phyloP scores from a whole-genome alignment of 1,284 basidiomycete species.

The Trichosporon sp. region DNA sequence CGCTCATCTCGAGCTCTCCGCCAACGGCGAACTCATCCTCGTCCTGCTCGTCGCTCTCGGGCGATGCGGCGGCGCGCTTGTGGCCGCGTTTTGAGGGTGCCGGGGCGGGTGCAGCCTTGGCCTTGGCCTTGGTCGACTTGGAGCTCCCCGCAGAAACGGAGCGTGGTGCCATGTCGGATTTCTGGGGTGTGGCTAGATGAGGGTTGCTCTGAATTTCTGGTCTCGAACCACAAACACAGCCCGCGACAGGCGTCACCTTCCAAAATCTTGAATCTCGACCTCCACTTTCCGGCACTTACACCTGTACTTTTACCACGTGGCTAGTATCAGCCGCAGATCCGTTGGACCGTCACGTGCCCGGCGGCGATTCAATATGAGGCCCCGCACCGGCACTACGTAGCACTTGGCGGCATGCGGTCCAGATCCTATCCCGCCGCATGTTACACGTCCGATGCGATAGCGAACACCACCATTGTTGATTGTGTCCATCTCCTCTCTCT shows the following conservation, averaged over 20 bases:
- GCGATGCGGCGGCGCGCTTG: slow-evolving; percentile 16
- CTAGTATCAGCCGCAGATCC: neutral
- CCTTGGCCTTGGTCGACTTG: slow-evolving; percentile 8
- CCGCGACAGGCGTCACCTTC: slow-evolving; percentile 1
- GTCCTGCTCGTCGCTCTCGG: slow-evolving; percentile 17
- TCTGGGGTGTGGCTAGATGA: neutral
- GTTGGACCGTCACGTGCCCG: slow-evolving; percentile 3
- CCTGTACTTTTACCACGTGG: slow-evolving; percentile 3
- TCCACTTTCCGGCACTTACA: slow-evolving; percentile 4
- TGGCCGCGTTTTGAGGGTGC: slow-evolving; percentile 14
- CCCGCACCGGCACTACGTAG: neutral
- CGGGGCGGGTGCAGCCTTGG: neutral
- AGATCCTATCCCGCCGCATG: neutral
- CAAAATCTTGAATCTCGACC: slow-evolving; percentile 13
- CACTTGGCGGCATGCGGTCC: neutral
- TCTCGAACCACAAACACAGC: neutral
- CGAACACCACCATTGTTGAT: neutral
- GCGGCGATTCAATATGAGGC: neutral
- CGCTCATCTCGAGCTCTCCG: slow-evolving; percentile 29
- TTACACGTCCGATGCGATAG: slow-evolving; percentile 1
- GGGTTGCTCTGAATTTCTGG: neutral
- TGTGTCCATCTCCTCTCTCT: neutral
- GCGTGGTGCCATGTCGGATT: slow-evolving; percentile 16
- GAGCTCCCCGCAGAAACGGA: slow-evolving; percentile 11
- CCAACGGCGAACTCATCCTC: slow-evolving; percentile 31